Evolutionary conservation across 257 asterid genomes (phyloP).

Genomic region (Solanum chmielewskii): DNA sequence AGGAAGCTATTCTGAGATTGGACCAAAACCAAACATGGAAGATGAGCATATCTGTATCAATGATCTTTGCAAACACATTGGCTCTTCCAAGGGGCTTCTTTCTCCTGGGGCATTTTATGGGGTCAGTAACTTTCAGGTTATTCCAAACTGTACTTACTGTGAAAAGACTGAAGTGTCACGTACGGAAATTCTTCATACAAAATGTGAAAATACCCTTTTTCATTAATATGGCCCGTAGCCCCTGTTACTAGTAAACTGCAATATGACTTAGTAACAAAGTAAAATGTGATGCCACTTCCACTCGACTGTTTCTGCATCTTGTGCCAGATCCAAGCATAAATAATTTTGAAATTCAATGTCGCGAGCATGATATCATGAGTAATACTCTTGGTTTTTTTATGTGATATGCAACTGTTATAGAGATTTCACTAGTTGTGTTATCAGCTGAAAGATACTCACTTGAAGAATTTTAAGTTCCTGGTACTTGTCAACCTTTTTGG

Average conservation of each 20-base stretch:
- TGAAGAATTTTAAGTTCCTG: neutral
- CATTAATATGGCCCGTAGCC: neutral
- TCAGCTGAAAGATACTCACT: neutral
- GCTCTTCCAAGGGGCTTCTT: conserved; percentile 21
- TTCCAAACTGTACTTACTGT: neutral
- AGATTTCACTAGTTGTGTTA: neutral
- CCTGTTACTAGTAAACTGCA: neutral
- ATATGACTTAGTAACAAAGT: neutral
- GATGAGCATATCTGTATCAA: conserved; percentile 55
- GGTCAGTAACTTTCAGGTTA: conserved; percentile 31
- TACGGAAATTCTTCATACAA: neutral
- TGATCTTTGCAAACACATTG: conserved; percentile 34
- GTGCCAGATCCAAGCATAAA: neutral
- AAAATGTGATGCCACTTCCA: neutral
- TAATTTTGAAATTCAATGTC: neutral
- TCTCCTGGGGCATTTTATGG: conserved; percentile 81
- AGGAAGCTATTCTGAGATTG: conserved; percentile 55
- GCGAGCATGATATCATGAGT: neutral
- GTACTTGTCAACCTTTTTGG: neutral
- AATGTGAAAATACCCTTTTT: neutral
- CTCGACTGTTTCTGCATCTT: neutral
- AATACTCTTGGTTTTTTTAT: neutral
- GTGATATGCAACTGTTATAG: neutral
- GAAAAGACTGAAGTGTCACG: neutral
- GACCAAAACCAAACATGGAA: conserved; percentile 55